Evolutionary conservation across 257 asterid genomes (phyloP).

Genomic region (Knoxia roxburghii): DNA sequence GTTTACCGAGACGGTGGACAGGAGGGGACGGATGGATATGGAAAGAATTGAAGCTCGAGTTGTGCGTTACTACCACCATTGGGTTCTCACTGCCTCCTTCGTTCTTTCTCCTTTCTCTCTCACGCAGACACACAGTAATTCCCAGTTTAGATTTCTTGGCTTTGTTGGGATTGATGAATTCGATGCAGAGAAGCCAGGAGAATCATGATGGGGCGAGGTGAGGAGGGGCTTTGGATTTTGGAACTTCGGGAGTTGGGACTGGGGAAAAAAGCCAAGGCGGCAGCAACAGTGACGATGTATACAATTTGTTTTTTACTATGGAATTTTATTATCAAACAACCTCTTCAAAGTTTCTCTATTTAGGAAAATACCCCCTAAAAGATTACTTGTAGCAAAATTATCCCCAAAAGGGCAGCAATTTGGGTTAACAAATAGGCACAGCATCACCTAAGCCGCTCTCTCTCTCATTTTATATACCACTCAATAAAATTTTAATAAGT

Average conservation of each 20-base stretch:
- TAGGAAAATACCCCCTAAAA: no score
- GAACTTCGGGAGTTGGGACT: not conserved
- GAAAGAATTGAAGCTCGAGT: slow-evolving; percentile 15
- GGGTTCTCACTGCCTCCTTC: not conserved
- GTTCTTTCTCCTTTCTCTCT: not conserved
- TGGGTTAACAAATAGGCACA: no score
- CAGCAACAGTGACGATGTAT: no score
- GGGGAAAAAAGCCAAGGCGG: not conserved
- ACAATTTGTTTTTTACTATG: no score
- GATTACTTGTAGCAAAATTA: no score
- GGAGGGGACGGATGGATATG: slow-evolving; percentile 11
- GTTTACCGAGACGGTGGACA: slow-evolving; percentile 18
- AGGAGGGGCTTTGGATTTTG: not conserved
- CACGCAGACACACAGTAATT: slow-evolving; percentile 1
- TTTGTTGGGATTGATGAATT: not conserved
- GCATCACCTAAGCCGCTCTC: no score
- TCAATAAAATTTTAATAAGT: no score
- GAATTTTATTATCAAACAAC: no score
- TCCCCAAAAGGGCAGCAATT: no score
- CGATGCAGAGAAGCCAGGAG: slow-evolving; percentile 1
- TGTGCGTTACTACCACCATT: slow-evolving; percentile 20
- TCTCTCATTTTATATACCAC: no score
- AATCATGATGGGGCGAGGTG: not conserved
- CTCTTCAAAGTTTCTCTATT: no score
- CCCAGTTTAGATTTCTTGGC: not conserved